A percentile compares a stretch with the other conserved stretches of the same genome.
These are phyloP conservation scores for Chenopodium berlandieri DNA, from an alignment of 148 eudicot species.

Conservation along the genomic window DNA sequence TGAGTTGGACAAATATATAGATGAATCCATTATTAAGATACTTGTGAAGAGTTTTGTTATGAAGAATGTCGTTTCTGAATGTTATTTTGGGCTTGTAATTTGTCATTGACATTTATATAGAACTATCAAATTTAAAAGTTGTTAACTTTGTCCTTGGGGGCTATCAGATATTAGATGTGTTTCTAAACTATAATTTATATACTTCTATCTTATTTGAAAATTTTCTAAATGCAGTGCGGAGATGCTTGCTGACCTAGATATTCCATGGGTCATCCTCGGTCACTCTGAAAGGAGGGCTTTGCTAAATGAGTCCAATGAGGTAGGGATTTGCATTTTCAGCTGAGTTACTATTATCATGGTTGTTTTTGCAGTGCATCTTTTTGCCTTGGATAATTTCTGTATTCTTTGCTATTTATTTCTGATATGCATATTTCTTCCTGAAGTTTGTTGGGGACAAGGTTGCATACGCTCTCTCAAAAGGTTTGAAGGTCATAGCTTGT, in stretches of 20 bases:
- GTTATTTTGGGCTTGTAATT: not conserved
- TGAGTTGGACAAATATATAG: not conserved
- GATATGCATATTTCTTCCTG: not conserved
- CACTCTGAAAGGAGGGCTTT: constrained; percentile 83
- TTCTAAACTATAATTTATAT: not conserved
- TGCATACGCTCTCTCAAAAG: constrained; percentile 84
- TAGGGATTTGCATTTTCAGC: constrained; percentile 18
- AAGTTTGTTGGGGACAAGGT: constrained; percentile 94
- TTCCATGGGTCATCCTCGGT: constrained; percentile 95
- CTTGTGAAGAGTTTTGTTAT: not conserved
- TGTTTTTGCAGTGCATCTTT: not conserved
- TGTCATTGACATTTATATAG: not conserved
- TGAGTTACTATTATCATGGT: not conserved
- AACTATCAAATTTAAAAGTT: not conserved
- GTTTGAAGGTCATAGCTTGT: constrained; percentile 93
- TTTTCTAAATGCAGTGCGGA: constrained; percentile 58
- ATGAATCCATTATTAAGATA: too few species aligned
- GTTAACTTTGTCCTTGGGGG: not conserved
- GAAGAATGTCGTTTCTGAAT: not conserved
- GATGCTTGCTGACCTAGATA: constrained; percentile 74
- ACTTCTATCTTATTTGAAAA: not conserved
- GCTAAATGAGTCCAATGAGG: constrained; percentile 73
- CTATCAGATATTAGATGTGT: not conserved
- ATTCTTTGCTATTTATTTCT: not conserved
- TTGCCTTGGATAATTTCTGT: not conserved